phyloP scores from a whole-genome alignment of 768 basidiomycete species.

The Tubosaeta sp. region DNA sequence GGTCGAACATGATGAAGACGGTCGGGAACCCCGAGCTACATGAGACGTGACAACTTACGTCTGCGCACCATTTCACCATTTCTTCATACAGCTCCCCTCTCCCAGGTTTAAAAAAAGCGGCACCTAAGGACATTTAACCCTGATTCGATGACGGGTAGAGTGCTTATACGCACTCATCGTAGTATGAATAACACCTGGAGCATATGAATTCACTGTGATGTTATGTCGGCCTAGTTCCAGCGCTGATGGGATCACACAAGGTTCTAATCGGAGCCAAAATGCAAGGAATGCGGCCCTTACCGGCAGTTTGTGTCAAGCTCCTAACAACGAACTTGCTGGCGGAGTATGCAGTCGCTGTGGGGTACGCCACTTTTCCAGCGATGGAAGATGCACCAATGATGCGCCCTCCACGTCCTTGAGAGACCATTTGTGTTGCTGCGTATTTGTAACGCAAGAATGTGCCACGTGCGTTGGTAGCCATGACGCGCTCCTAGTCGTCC shows the following conservation, averaged over 20 bases:
- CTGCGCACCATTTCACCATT: not conserved
- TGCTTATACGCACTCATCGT: constrained; percentile 31
- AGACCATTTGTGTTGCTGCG: constrained; percentile 58
- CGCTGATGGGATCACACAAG: not conserved
- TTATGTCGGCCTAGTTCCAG: constrained; percentile 31
- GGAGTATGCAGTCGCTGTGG: constrained; percentile 21
- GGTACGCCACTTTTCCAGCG: constrained; percentile 4
- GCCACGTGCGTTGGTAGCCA: constrained; percentile 53
- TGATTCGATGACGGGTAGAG: not conserved
- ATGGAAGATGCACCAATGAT: constrained; percentile 43
- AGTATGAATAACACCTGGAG: constrained; percentile 33
- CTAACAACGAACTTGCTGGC: constrained; percentile 41
- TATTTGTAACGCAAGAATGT: constrained; percentile 61
- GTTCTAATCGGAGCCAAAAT: not conserved
- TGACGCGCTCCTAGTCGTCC: constrained; percentile 38
- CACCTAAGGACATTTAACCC: not conserved
- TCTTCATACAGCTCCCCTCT: not conserved
- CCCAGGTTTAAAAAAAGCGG: not conserved
- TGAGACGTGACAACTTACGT: constrained; percentile 2
- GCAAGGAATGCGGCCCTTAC: constrained; percentile 15
- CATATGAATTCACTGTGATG: constrained; percentile 41
- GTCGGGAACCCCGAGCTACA: too few species aligned
- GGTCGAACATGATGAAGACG: not conserved
- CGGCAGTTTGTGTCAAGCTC: constrained; percentile 37
- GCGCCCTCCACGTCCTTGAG: constrained; percentile 47